Percentiles rank a stretch among this genome's conserved stretches.
Evolutionary conservation across 2,329 filamentous ascomycete genomes (phyloP).

Genomic region (Penicillium sp.): DNA sequence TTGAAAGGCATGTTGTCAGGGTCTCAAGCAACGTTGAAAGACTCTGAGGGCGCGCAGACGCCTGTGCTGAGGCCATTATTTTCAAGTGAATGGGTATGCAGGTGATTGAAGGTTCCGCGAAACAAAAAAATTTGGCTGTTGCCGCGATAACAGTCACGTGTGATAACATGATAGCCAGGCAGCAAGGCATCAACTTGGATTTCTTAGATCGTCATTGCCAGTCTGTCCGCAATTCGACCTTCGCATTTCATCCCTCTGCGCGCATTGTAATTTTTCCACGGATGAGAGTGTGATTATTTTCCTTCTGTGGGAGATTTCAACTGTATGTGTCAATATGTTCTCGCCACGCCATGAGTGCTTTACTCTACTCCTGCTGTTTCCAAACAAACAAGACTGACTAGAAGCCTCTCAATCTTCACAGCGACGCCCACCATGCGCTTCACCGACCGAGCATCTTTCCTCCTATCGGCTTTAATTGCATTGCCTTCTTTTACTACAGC

Average conservation of each 20-base stretch:
- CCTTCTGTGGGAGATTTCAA: slow-evolving; percentile 1
- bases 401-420: slow-evolving; percentile 13
- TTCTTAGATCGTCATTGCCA: slow-evolving; percentile 7
- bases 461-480: slow-evolving; percentile 33
- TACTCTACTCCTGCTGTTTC: slow-evolving; percentile 1
- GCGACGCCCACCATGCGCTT: slow-evolving; percentile 38
- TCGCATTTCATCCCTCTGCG: slow-evolving; percentile 5
- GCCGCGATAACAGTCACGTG: slow-evolving; percentile 16
- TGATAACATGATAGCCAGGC: background rate
- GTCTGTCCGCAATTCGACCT: slow-evolving; percentile 6
- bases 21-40: slow-evolving; percentile 36
- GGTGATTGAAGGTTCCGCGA: background rate
- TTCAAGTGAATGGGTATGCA: background rate
- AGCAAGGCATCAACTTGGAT: slow-evolving; percentile 1
- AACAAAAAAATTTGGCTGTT: slow-evolving; percentile 13
- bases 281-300: slow-evolving; percentile 3
- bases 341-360: background rate
- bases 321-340: background rate
- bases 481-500: slow-evolving; percentile 54
- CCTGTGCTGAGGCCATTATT: slow-evolving; percentile 29
- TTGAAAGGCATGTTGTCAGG: slow-evolving; percentile 37
- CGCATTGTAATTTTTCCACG: background rate
- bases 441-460: slow-evolving; percentile 29
- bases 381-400: slow-evolving; percentile 13
- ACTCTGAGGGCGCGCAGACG: slow-evolving; percentile 24